phyloP scores from a whole-genome alignment of 1,139 yeast species.

The Candida smagusa region DNA sequence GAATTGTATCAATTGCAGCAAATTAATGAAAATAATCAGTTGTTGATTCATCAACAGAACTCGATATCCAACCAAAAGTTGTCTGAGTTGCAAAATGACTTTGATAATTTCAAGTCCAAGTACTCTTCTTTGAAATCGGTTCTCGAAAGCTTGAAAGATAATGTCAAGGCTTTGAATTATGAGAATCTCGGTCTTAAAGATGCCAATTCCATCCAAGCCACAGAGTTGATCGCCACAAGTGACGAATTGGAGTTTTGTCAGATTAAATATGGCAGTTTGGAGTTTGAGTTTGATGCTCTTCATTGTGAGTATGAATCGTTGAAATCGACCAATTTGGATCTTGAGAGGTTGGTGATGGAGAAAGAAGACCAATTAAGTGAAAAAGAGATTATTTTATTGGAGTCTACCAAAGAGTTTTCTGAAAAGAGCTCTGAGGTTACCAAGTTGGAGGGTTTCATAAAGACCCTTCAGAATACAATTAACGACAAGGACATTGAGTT shows the following conservation, averaged over 20 bases:
- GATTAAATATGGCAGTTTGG: constrained; percentile 11
- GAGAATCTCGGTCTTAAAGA: constrained; percentile 10
- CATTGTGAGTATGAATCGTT: constrained; percentile 6
- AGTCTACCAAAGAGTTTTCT: constrained; percentile 11
- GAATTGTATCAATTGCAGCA: constrained; percentile 6
- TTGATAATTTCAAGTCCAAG: constrained; percentile 11
- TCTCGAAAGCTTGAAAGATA: constrained; percentile 11
- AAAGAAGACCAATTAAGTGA: constrained; percentile 10
- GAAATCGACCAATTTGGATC: constrained; percentile 4
- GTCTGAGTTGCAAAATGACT: constrained; percentile 14
- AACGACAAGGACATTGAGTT: too few relatives aligned
- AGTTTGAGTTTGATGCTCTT: constrained; percentile 6
- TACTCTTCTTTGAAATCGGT: constrained; percentile 12
- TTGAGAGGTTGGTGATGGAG: constrained; percentile 8
- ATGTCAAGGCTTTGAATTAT: constrained; percentile 1
- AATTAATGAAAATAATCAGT: constrained; percentile 6
- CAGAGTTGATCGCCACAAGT: constrained; percentile 10
- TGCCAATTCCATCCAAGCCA: constrained; percentile 9
- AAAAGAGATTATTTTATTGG: constrained; percentile 11
- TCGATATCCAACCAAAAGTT: constrained; percentile 10
- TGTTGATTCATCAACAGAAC: constrained; percentile 10
- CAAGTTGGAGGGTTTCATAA: constrained; percentile 1
- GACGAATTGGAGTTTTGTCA: constrained; percentile 11
- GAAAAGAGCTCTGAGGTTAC: constrained; percentile 7
- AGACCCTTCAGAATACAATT: neutral